A percentile compares a stretch with the other conserved stretches of the same genome.
Evolutionary conservation across 768 basidiomycete species (phyloP).

Genomic region (Auriscalpium vulgare): DNA sequence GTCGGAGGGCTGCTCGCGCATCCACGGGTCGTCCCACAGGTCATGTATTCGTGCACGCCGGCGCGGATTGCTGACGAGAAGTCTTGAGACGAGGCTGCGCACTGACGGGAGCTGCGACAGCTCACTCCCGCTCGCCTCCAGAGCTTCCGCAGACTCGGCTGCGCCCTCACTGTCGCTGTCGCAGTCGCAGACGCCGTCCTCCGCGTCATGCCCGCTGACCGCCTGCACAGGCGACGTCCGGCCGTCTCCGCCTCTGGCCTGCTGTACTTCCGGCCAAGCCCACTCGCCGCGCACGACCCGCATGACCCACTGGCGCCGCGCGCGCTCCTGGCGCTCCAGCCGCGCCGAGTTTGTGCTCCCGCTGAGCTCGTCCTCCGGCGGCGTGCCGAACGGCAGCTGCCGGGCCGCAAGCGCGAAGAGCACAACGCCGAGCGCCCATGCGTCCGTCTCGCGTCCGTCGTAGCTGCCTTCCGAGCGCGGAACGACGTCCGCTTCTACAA

Average conservation of each 20-base stretch:
- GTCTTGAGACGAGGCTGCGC: conserved; percentile 43
- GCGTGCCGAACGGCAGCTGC: conserved; percentile 59
- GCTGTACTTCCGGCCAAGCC: conserved; percentile 46
- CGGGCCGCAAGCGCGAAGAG: conserved; percentile 70
- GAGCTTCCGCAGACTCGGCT: neutral
- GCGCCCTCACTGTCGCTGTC: neutral
- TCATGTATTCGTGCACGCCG: conserved; percentile 34
- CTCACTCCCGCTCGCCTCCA: conserved; percentile 28
- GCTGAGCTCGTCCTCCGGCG: conserved; percentile 3
- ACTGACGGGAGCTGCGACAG: conserved; percentile 36
- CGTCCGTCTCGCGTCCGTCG: conserved; percentile 80
- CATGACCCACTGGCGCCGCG: conserved; percentile 53
- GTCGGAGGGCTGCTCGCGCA: neutral
- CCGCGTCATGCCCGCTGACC: neutral
- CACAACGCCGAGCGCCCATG: conserved; percentile 88
- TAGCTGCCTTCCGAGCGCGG: conserved; percentile 42
- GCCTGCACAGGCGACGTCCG: neutral
- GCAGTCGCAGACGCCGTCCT: neutral
- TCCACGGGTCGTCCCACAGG: conserved; percentile 9
- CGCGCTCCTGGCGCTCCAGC: conserved; percentile 29
- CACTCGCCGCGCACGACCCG: conserved; percentile 77
- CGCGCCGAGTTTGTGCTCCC: conserved; percentile 16
- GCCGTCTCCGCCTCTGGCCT: conserved; percentile 24
- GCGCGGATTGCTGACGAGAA: conserved; percentile 65
- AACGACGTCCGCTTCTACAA: conserved; percentile 11